phyloP scores from a whole-genome alignment of 768 basidiomycete genomes.

The Termitomyces sp. region DNA sequence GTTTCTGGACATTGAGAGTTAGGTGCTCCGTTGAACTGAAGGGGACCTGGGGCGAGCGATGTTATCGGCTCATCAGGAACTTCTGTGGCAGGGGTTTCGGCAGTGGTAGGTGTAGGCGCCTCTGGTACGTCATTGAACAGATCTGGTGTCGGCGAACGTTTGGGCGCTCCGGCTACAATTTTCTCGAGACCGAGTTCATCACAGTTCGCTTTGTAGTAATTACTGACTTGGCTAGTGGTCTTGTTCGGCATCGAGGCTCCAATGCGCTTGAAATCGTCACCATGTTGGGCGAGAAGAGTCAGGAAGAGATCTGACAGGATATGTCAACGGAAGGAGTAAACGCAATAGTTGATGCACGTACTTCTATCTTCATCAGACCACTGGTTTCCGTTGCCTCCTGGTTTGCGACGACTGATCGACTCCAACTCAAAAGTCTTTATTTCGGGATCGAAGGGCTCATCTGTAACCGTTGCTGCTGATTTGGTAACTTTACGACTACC shows the following conservation, averaged over 20 bases:
- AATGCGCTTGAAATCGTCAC: conserved; percentile 65
- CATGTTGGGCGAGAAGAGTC: conserved; percentile 53
- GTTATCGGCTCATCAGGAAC: conserved; percentile 17
- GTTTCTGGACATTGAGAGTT: not conserved
- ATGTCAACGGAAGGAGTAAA: not conserved
- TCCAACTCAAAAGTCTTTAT: conserved; percentile 20
- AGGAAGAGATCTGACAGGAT: conserved; percentile 41
- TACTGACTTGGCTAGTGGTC: conserved; percentile 52
- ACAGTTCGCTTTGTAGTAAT: conserved; percentile 43
- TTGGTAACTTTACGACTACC: conserved; percentile 35
- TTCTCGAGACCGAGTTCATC: conserved; percentile 34
- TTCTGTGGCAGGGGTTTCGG: conserved; percentile 13
- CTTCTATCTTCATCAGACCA: conserved; percentile 72
- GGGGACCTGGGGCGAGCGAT: conserved; percentile 10
- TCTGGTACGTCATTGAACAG: conserved; percentile 17
- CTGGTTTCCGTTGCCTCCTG: conserved; percentile 16
- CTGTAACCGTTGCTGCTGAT: conserved; percentile 33
- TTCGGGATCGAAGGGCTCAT: conserved; percentile 28
- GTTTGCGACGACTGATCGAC: conserved; percentile 22
- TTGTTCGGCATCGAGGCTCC: conserved; percentile 63
- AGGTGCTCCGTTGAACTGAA: conserved; percentile 1
- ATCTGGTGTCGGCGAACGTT: conserved; percentile 34
- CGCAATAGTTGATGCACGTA: conserved; percentile 20
- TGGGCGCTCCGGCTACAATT: conserved; percentile 35
- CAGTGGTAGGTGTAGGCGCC: conserved; percentile 14